Conservation (phyloP, 1,284 basidiomycete species). For the Coniferiporia weirii region DNA sequence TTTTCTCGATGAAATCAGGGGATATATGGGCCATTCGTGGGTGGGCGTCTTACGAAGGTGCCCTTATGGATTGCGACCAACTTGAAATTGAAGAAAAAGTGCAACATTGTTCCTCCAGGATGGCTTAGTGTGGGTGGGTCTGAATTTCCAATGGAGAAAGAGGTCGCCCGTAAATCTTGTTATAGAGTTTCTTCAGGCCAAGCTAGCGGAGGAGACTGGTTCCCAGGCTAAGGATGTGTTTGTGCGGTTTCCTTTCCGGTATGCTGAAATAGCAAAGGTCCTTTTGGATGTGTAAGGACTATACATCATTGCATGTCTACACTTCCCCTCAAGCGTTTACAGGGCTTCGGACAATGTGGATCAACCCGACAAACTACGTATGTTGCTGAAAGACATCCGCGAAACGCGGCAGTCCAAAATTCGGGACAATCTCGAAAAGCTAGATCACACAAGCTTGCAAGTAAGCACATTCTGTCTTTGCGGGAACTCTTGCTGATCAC, state of each 20-base stretch:
- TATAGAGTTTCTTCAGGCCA: slow-evolving; percentile 73
- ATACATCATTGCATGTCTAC: not conserved
- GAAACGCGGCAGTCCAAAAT: slow-evolving; percentile 94
- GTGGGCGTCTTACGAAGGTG: slow-evolving; percentile 76
- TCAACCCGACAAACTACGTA: slow-evolving; percentile 75
- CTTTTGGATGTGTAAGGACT: slow-evolving; percentile 81
- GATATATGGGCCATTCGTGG: slow-evolving; percentile 88
- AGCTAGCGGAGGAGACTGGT: slow-evolving; percentile 68
- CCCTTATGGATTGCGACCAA: slow-evolving; percentile 96
- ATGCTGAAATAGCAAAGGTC: slow-evolving; percentile 84
- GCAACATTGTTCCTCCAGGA: slow-evolving; percentile 81
- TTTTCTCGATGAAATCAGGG: slow-evolving; percentile 44
- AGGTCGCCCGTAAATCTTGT: not conserved
- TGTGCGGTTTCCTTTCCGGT: slow-evolving; percentile 78
- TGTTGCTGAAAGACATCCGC: slow-evolving; percentile 87
- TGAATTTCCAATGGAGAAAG: not conserved
- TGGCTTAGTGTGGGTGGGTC: slow-evolving; percentile 84
- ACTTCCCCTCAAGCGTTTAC: slow-evolving; percentile 3
- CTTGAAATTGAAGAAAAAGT: slow-evolving; percentile 91
- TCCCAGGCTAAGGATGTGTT: slow-evolving; percentile 46
- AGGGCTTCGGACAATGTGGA: slow-evolving; percentile 90
- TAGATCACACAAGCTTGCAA: slow-evolving; percentile 75
- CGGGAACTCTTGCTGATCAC: not conserved
- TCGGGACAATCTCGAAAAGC: slow-evolving; percentile 70
- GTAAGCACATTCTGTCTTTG: slow-evolving; percentile 39